phyloP scores from a whole-genome alignment of 441 rosid species.

The Pelargonium myrrhifolium region DNA sequence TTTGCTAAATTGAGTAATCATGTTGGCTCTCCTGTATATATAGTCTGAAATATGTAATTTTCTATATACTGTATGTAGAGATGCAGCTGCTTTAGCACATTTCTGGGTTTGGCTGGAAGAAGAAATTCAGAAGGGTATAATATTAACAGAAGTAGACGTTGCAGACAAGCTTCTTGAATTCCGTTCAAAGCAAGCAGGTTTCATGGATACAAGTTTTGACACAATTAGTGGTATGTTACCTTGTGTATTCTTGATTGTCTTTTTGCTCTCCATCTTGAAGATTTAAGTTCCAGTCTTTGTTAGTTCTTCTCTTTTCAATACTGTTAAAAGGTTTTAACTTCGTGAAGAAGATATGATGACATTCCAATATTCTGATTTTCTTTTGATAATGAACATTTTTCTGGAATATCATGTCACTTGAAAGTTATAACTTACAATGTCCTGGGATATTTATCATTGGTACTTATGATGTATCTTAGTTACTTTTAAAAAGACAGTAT shows the following conservation, averaged over 20 bases:
- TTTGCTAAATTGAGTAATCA: no score
- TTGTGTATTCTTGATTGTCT: conserved; percentile 19
- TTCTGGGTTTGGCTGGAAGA: conserved; percentile 95
- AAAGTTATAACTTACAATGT: background rate
- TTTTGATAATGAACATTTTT: background rate
- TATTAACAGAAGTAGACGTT: conserved; percentile 83
- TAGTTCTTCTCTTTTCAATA: no score
- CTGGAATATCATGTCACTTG: background rate
- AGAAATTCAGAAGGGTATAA: conserved; percentile 51
- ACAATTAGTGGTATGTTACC: conserved; percentile 75
- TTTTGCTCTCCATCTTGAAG: background rate
- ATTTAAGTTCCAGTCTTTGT: background rate
- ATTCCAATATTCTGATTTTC: background rate
- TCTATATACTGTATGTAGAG: conserved; percentile 43
- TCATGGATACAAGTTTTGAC: conserved; percentile 90
- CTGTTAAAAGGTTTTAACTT: background rate
- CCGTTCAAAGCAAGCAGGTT: conserved; percentile 77
- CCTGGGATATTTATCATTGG: background rate
- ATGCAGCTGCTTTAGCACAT: conserved; percentile 88
- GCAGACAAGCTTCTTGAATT: conserved; percentile 79
- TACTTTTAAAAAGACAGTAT: background rate
- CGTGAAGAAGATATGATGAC: background rate
- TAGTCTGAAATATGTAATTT: conserved; percentile 1
- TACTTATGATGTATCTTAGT: background rate
- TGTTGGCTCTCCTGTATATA: no score